Percentiles rank a stretch among this genome's conserved stretches.
Conservation (phyloP, 257 asterid genomes). For the Petunia axillaris region DNA sequence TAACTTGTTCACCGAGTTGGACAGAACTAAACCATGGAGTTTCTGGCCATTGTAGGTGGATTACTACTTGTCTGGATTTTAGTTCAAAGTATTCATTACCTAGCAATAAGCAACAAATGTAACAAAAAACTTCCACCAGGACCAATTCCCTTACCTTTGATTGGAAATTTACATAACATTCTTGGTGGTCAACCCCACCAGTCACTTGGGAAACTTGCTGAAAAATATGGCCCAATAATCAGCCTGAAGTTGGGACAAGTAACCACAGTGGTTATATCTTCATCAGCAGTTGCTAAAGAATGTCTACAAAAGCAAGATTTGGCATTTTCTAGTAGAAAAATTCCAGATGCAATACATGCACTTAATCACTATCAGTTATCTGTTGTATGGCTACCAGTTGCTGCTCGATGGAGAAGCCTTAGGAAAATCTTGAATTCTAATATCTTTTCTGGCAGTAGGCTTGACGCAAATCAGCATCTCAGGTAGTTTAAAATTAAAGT, state of each 20-base stretch:
- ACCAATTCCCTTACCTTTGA: slow-evolving; percentile 68
- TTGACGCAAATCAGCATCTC: slow-evolving; percentile 61
- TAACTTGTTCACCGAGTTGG: too few relatives aligned
- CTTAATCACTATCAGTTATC: slow-evolving; percentile 63
- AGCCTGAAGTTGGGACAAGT: slow-evolving; percentile 58
- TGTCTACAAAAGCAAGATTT: slow-evolving; percentile 72
- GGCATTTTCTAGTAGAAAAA: slow-evolving; percentile 52
- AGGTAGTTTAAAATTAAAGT: slow-evolving; percentile 24
- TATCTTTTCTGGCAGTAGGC: slow-evolving; percentile 61
- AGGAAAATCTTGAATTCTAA: slow-evolving; percentile 61
- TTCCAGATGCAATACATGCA: slow-evolving; percentile 61
- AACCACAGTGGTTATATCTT: slow-evolving; percentile 60
- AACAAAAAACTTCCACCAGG: slow-evolving; percentile 60
- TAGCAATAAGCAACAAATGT: slow-evolving; percentile 27
- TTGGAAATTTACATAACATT: slow-evolving; percentile 65
- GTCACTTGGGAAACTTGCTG: slow-evolving; percentile 56
- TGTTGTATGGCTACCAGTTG: slow-evolving; percentile 71
- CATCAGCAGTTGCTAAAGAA: slow-evolving; percentile 63
- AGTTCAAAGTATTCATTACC: slow-evolving; percentile 1
- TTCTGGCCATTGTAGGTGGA: slow-evolving; percentile 40
- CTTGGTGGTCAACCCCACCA: slow-evolving; percentile 76
- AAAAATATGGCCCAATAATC: slow-evolving; percentile 68
- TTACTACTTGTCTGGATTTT: slow-evolving; percentile 41
- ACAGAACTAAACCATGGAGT: slow-evolving; percentile 24
- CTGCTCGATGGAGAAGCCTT: slow-evolving; percentile 61